A percentile compares a stretch with the other conserved stretches of the same genome.
Evolutionary conservation across 768 basidiomycete genomes (phyloP).

Genomic region (Kwoniella dejecticola): DNA sequence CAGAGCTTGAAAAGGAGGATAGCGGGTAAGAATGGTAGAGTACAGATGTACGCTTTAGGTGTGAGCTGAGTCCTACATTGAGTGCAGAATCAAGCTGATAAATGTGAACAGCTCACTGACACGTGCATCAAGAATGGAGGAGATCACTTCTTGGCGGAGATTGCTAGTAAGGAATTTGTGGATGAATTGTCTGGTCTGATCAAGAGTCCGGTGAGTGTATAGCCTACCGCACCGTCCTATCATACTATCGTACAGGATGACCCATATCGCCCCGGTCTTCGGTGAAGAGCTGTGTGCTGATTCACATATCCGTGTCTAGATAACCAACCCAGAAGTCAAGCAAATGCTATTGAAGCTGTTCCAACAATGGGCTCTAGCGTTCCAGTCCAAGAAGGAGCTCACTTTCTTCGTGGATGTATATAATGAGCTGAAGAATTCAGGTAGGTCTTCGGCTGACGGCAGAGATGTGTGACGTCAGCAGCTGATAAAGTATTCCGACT

Average conservation of each 20-base stretch:
- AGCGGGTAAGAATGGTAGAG: slow-evolving; percentile 93
- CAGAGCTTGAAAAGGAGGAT: slow-evolving; percentile 81
- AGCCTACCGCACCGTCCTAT: no score
- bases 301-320: slow-evolving; percentile 31
- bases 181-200: slow-evolving; percentile 89
- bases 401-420: slow-evolving; percentile 79
- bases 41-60: slow-evolving; percentile 79
- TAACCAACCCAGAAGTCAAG: slow-evolving; percentile 79
- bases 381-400: slow-evolving; percentile 75
- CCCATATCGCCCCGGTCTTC: neutral
- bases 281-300: neutral
- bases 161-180: slow-evolving; percentile 87
- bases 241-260: no score
- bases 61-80: slow-evolving; percentile 61
- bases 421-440: slow-evolving; percentile 71
- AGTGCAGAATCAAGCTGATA: slow-evolving; percentile 9
- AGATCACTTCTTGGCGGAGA: slow-evolving; percentile 79
- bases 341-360: slow-evolving; percentile 71
- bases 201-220: slow-evolving; percentile 65
- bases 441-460: slow-evolving; percentile 62
- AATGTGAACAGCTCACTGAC: slow-evolving; percentile 70
- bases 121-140: slow-evolving; percentile 96
- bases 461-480: no score
- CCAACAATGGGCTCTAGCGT: slow-evolving; percentile 93
- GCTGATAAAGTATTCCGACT: no score